Base-by-base conservation (phyloP, 1,139 yeast genomes). In the Pichia sp. region DNA sequence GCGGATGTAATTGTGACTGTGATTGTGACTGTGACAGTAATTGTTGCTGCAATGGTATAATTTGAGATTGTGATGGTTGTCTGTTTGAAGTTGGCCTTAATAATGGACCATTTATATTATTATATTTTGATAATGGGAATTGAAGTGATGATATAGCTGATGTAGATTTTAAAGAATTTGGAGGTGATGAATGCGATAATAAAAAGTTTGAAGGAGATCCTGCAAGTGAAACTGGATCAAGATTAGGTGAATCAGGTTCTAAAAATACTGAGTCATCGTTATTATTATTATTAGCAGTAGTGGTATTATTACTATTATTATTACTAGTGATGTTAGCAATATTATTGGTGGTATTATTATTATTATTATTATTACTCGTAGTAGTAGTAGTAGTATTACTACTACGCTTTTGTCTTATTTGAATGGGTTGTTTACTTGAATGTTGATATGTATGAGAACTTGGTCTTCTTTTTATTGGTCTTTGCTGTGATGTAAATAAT, bases 151-250 rank as follows among this genome's bases (percentile, higher is more conserved):
- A 39, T 28, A 47, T 34, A 3, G 44, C 40, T 26, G 61, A 45
- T 8, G 54, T 53, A 1, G 60, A 54, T 45, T 56, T 58, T 36
- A 53, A 44, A 2, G 65, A 63, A 18, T 50, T 53, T 7, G 83
- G 81, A 1, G 82, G 82, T 0, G 81, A 75, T 49, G 74, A 76
- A 28, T 75, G 71, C 26, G 74, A 68, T 40, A 78, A 63, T 73
- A 79, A 74, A 54, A 78, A 76, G 44, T 78, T 62, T 5, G 81
- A 76, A 1, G 83, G 83, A 3, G 81, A 76, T 1, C 78, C 79
- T 3, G 76, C 76, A 26, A 78, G 47, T 3, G 81, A 76, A 0
- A 75, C 70, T 2, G 83, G 82, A 26, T 36, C 50, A 33, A 54
- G 48, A 29, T 47, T 30, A 3, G 51, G 57, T 3, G 56, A 49